Conservation (phyloP, 148 eudicot species). For the Oxyria digyna region DNA sequence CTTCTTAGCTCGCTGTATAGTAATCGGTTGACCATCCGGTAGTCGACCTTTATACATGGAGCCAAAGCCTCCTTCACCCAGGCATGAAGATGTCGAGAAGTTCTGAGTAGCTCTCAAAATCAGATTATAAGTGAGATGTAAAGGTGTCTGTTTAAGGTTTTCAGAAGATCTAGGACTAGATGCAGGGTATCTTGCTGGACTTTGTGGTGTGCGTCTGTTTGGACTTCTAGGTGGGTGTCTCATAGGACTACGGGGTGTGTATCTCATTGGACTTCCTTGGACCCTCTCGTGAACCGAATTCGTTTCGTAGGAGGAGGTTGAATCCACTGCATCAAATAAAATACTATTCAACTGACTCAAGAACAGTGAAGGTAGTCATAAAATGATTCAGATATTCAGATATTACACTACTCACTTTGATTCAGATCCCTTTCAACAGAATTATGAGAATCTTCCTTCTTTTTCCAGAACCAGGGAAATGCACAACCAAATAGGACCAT, state of each 20-base stretch:
- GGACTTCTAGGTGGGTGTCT: slow-evolving; percentile 82
- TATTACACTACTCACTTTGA: slow-evolving; percentile 43
- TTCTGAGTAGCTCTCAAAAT: slow-evolving; percentile 58
- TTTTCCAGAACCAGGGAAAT: slow-evolving; percentile 19
- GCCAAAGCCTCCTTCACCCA: slow-evolving; percentile 98
- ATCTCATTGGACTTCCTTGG: slow-evolving; percentile 57
- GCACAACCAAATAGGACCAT: slow-evolving; percentile 46
- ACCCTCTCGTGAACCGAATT: slow-evolving; percentile 32
- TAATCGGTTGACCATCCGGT: slow-evolving; percentile 65
- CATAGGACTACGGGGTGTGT: slow-evolving; percentile 76
- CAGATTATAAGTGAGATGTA: slow-evolving; percentile 62
- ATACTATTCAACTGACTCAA: no score
- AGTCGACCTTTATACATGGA: slow-evolving; percentile 79
- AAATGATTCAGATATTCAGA: not conserved
- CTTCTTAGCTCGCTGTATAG: slow-evolving; percentile 88
- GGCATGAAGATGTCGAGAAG: slow-evolving; percentile 48
- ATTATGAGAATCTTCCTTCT: slow-evolving; percentile 31
- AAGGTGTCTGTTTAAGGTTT: slow-evolving; percentile 27
- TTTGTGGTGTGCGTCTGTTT: slow-evolving; percentile 59
- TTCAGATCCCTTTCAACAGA: slow-evolving; percentile 37
- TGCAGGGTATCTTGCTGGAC: slow-evolving; percentile 11
- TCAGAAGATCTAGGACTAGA: slow-evolving; percentile 65
- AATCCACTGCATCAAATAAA: slow-evolving; percentile 47
- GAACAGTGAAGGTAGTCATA: no score
- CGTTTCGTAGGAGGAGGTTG: slow-evolving; percentile 57